Conservation (phyloP, 2,329 filamentous ascomycete genomes). For the Akanthomyces uredinophilus region DNA sequence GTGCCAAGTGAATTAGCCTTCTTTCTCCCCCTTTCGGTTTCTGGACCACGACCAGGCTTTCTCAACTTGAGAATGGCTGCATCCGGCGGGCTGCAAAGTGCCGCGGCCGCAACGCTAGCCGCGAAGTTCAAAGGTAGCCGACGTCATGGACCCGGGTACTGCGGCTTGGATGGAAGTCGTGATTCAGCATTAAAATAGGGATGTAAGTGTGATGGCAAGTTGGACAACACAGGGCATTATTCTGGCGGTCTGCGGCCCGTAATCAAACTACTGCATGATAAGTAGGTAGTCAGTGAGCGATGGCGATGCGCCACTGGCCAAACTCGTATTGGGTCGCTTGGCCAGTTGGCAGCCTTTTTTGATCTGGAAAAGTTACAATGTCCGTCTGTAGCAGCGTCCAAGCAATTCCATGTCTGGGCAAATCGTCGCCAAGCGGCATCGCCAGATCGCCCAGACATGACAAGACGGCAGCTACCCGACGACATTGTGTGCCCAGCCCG, state of each 20-base stretch:
- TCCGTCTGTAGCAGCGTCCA: background rate
- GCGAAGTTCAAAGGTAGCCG: background rate
- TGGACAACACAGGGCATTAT: background rate
- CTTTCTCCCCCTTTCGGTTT: background rate
- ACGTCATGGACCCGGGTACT: slow-evolving; percentile 2
- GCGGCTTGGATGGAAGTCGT: background rate
- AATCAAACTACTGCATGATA: background rate
- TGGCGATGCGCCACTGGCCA: background rate
- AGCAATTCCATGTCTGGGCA: background rate
- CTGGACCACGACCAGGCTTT: background rate
- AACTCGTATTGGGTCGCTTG: background rate
- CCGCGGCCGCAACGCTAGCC: background rate
- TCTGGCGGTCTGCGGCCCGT: background rate
- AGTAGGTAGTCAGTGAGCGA: no score
- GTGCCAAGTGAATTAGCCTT: background rate
- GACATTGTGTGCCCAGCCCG: background rate
- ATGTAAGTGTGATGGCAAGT: background rate
- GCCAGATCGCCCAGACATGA: slow-evolving; percentile 1
- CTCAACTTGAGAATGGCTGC: background rate
- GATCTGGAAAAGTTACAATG: background rate
- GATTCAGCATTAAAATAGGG: background rate
- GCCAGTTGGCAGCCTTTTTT: background rate
- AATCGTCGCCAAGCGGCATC: background rate
- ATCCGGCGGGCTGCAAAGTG: background rate
- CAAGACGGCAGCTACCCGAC: background rate